phyloP scores from a whole-genome alignment of 2,329 filamentous ascomycete genomes.

The Rhytidhysteron rufulum region DNA sequence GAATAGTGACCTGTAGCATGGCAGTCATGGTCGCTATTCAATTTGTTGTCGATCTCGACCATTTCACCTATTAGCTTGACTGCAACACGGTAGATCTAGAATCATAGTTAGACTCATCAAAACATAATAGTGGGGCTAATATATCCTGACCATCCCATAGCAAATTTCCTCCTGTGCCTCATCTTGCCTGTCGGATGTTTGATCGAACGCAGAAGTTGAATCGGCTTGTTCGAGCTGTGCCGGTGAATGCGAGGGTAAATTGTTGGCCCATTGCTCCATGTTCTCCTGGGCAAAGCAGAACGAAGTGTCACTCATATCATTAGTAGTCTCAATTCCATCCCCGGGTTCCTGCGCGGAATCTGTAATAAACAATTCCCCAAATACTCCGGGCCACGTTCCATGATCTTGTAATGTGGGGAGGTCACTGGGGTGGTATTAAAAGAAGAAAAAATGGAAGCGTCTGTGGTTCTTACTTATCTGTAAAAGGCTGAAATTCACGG shows the following conservation, averaged over 20 bases:
- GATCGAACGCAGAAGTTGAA: too few relatives aligned
- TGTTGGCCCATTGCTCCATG: slow-evolving; percentile 17
- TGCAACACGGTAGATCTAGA: slow-evolving; percentile 15
- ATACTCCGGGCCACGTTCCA: slow-evolving; percentile 13
- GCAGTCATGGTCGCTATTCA: slow-evolving; percentile 6
- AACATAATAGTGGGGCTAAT: too few relatives aligned
- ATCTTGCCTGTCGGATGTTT: too few relatives aligned
- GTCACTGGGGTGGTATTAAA: slow-evolving; percentile 4
- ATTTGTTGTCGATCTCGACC: slow-evolving; percentile 14
- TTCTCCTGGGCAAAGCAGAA: slow-evolving; percentile 10
- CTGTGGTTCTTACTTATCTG: too few relatives aligned
- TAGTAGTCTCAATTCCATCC: background rate
- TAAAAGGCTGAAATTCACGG: too few relatives aligned
- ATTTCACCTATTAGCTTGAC: slow-evolving; percentile 22
- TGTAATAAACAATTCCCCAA: slow-evolving; percentile 10
- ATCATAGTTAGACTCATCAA: too few relatives aligned
- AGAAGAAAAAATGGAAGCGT: too few relatives aligned
- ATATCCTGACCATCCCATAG: too few relatives aligned
- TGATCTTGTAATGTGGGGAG: slow-evolving; percentile 9
- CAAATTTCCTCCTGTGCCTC: too few relatives aligned
- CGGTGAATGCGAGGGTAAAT: too few relatives aligned
- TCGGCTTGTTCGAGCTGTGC: too few relatives aligned
- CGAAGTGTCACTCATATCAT: slow-evolving; percentile 3
- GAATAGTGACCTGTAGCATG: slow-evolving; percentile 14
- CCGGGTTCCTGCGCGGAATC: slow-evolving; percentile 1